A percentile compares a stretch with the other conserved stretches of the same genome.
These are phyloP conservation scores for Davidsoniella virescens DNA, from an alignment of 2,329 filamentous ascomycete genomes.

Conservation along the genomic window DNA sequence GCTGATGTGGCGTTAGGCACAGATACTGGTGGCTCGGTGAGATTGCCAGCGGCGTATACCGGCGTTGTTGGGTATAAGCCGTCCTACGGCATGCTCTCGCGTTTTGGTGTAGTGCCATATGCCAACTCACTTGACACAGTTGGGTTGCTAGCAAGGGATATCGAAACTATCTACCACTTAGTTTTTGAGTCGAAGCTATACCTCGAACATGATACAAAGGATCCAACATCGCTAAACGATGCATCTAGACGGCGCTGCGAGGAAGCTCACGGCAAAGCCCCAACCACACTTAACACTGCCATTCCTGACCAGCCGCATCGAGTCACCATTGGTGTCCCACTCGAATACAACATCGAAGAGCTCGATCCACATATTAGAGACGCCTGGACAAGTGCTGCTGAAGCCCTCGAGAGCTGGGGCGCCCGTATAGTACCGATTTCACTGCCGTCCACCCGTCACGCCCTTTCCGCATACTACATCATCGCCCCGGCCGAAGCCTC, in stretches of 20 bases:
- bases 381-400: slow-evolving; percentile 51
- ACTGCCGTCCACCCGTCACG: slow-evolving; percentile 67
- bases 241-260: slow-evolving; percentile 36
- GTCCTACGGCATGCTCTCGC: slow-evolving; percentile 72
- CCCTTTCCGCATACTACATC: slow-evolving; percentile 86
- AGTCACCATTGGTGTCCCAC: slow-evolving; percentile 39
- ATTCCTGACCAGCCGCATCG: slow-evolving; percentile 16
- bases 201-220: slow-evolving; percentile 43
- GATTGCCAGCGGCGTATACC: slow-evolving; percentile 76
- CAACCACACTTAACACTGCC: slow-evolving; percentile 22
- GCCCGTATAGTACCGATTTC: slow-evolving; percentile 60
- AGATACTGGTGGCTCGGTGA: slow-evolving; percentile 80
- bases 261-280: slow-evolving; percentile 19
- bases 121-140: slow-evolving; percentile 89
- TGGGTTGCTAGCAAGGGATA: slow-evolving; percentile 49
- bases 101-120: slow-evolving; percentile 78
- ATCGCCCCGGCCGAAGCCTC: slow-evolving; percentile 89
- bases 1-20: slow-evolving; percentile 61
- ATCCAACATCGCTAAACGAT: slow-evolving; percentile 55
- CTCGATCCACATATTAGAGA: slow-evolving; percentile 51
- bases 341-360: slow-evolving; percentile 80
- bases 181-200: slow-evolving; percentile 33
- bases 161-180: slow-evolving; percentile 34
- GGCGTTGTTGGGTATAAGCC: slow-evolving; percentile 78
- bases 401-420: slow-evolving; percentile 43